Percentiles rank a stretch among this genome's conserved stretches.
These are phyloP conservation scores for Trichocomaceae sp. DNA, from an alignment of 2,329 filamentous ascomycete genomes.

Conservation along the genomic window DNA sequence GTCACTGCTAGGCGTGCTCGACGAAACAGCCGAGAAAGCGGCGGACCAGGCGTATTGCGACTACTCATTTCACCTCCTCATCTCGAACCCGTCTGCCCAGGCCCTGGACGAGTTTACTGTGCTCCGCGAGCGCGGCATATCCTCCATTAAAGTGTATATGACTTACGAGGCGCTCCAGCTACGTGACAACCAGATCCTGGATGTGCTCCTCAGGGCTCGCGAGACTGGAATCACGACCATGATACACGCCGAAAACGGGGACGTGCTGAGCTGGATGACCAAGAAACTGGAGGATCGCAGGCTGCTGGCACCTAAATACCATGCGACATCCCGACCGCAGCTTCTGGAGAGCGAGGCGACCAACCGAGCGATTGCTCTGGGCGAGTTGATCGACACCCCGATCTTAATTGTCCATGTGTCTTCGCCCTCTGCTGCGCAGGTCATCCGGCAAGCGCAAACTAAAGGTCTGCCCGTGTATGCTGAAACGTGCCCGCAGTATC, in stretches of 20 bases:
- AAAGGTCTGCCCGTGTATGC: slow-evolving; percentile 48
- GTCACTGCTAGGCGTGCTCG: slow-evolving; percentile 39
- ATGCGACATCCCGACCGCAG: slow-evolving; percentile 37
- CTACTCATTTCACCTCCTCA: slow-evolving; percentile 48
- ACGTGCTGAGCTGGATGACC: slow-evolving; percentile 37
- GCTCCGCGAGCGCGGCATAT: slow-evolving; percentile 33
- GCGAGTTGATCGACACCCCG: slow-evolving; percentile 45
- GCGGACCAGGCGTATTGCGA: slow-evolving; percentile 43
- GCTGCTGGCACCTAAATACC: slow-evolving; percentile 35
- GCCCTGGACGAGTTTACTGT: slow-evolving; percentile 36
- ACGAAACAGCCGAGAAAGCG: slow-evolving; percentile 39
- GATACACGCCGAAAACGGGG: slow-evolving; percentile 39
- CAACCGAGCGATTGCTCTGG: slow-evolving; percentile 46
- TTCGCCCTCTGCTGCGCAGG: slow-evolving; percentile 43
- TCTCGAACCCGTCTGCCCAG: slow-evolving; percentile 25
- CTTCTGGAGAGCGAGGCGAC: slow-evolving; percentile 41
- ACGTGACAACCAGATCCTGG: slow-evolving; percentile 36
- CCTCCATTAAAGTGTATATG: slow-evolving; percentile 45
- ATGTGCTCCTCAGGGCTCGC: slow-evolving; percentile 38
- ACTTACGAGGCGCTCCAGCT: slow-evolving; percentile 41
- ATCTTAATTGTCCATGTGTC: slow-evolving; percentile 51
- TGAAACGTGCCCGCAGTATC: slow-evolving; percentile 55
- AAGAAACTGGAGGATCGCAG: slow-evolving; percentile 31
- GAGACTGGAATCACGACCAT: slow-evolving; percentile 36
- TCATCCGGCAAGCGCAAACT: slow-evolving; percentile 48